A percentile compares a stretch with the other conserved stretches of the same genome.
Conservation (phyloP, 495 filamentous ascomycete species). For the Copromyces sp. region DNA sequence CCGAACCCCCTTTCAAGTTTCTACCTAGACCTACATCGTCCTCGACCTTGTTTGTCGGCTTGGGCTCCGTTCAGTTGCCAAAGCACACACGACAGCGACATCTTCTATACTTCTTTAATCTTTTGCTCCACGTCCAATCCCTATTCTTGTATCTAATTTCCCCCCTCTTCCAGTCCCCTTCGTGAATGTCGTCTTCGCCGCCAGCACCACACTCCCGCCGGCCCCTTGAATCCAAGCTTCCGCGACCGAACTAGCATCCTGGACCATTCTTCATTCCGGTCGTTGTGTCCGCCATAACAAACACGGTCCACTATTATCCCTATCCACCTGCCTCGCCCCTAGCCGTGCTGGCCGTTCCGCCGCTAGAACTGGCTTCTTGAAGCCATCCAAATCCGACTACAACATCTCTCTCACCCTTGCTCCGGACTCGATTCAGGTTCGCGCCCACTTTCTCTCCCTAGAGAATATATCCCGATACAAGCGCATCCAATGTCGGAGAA, state of each 20-base stretch:
- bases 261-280: neutral
- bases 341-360: conserved; percentile 4
- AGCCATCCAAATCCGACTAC: conserved; percentile 9
- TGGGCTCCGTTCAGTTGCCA: neutral
- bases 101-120: neutral
- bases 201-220: conserved; percentile 6
- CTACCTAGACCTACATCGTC: neutral
- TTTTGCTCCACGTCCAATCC: neutral
- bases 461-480: conserved; percentile 6
- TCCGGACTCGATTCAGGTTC: neutral
- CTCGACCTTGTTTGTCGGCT: neutral
- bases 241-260: neutral
- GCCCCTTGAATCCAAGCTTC: conserved; percentile 6
- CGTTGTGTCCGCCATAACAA: conserved; percentile 6
- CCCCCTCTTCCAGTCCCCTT: neutral
- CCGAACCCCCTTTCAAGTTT: neutral
- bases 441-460: conserved; percentile 2
- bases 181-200: conserved; percentile 15
- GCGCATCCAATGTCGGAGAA: conserved; percentile 70
- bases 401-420: neutral
- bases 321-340: conserved; percentile 4
- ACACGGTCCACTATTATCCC: neutral
- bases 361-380: conserved; percentile 18
- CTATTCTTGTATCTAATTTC: conserved; percentile 1
- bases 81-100: neutral